Evolutionary conservation across 306 rosid genomes (phyloP).

Genomic region (Ammopiptanthus mongolicus): DNA sequence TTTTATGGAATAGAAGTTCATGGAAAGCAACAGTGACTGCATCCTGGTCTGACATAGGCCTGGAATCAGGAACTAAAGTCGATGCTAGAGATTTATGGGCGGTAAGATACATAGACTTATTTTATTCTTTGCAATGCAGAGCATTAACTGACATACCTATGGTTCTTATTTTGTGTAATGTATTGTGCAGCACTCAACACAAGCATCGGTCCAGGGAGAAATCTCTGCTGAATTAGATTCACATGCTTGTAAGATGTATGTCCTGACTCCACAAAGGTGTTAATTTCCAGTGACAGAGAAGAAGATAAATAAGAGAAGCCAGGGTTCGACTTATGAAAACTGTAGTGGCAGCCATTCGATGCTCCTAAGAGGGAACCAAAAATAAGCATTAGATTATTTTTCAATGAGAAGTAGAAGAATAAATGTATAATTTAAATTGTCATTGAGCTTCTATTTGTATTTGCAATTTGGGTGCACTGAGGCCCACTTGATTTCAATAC

Average conservation of each 20-base stretch:
- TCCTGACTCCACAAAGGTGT: conserved; percentile 33
- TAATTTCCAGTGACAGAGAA: not conserved
- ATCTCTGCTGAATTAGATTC: conserved; percentile 40
- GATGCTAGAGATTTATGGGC: conserved; percentile 55
- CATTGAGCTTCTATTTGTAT: not conserved
- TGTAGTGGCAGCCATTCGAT: not conserved
- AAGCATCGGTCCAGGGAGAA: conserved; percentile 16
- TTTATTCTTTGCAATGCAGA: not conserved
- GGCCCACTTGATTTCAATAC: not conserved
- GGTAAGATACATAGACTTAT: conserved; percentile 20
- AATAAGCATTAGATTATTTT: not conserved
- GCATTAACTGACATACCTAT: not conserved
- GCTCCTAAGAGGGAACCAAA: not conserved
- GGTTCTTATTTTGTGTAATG: not conserved
- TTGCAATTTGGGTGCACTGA: not conserved
- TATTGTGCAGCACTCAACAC: conserved; percentile 48
- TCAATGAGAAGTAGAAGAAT: not conserved
- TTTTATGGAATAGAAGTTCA: conserved; percentile 60
- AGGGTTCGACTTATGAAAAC: not conserved
- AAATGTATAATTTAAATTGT: not conserved
- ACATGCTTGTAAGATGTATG: conserved; percentile 66
- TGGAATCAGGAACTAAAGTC: conserved; percentile 26
- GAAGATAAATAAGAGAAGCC: not conserved
- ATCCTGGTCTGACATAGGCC: conserved; percentile 54
- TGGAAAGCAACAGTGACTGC: conserved; percentile 44